Evolutionary conservation across 805 yeast genomes (phyloP).

Genomic region (Blastobotrys attinorum): DNA sequence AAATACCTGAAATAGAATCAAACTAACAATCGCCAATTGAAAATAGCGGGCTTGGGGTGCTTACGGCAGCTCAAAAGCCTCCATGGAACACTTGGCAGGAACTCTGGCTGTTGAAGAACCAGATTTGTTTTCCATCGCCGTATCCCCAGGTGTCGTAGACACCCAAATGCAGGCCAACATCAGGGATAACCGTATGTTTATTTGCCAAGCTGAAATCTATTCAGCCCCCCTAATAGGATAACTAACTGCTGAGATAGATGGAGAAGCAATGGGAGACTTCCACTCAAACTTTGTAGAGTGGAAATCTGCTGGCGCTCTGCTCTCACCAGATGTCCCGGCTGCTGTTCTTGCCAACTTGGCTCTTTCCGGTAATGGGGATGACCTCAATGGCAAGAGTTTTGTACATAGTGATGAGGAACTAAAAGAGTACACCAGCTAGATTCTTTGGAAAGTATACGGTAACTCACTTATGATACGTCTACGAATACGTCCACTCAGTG

Average conservation of each 20-base stretch:
- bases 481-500: too few relatives aligned
- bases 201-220: too few relatives aligned
- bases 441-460: too few relatives aligned
- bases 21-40: constrained; percentile 1
- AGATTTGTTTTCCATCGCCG: constrained; percentile 48
- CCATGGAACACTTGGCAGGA: constrained; percentile 65
- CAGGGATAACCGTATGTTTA: constrained; percentile 44
- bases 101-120: constrained; percentile 64
- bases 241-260: constrained; percentile 33
- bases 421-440: too few relatives aligned
- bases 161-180: constrained; percentile 83
- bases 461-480: too few relatives aligned
- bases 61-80: constrained; percentile 88
- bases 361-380: constrained; percentile 45
- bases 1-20: too few relatives aligned
- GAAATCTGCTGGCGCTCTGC: constrained; percentile 47
- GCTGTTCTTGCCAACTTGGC: constrained; percentile 60
- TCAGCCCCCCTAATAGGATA: too few relatives aligned
- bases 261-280: constrained; percentile 48
- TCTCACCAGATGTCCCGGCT: constrained; percentile 70
- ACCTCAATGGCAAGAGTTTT: constrained; percentile 58
- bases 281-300: constrained; percentile 58
- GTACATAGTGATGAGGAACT: constrained; percentile 36
- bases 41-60: constrained; percentile 78
- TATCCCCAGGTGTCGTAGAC: constrained; percentile 94